Evolutionary conservation across 2,329 filamentous ascomycete species (phyloP).

Genomic region (Fusarium kyushuense): DNA sequence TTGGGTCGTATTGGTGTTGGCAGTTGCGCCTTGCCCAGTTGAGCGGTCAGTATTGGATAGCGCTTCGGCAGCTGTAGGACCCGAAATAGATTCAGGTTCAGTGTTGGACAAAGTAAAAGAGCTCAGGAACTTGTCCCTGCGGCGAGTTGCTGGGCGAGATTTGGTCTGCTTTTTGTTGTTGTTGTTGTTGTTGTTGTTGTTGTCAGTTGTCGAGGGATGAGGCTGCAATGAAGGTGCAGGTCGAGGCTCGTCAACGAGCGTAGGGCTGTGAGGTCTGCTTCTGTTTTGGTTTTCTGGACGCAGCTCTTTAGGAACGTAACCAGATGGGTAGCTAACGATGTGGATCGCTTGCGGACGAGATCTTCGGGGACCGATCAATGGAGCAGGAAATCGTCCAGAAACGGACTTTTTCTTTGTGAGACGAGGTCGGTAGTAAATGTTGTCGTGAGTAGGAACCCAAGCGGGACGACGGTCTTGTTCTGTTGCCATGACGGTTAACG

Average conservation of each 20-base stretch:
- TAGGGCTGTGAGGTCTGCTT: constrained; percentile 36
- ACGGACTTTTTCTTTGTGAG: constrained; percentile 43
- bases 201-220: constrained; percentile 19
- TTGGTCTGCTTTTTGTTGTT: constrained; percentile 45
- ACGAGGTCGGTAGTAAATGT: constrained; percentile 47
- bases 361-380: constrained; percentile 56
- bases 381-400: constrained; percentile 50
- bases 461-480: constrained; percentile 41
- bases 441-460: constrained; percentile 46
- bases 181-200: constrained; percentile 25
- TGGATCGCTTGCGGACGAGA: constrained; percentile 58
- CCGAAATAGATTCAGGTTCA: constrained; percentile 28
- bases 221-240: constrained; percentile 41
- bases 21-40: constrained; percentile 32
- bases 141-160: constrained; percentile 18
- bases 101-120: constrained; percentile 21
- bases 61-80: constrained; percentile 29
- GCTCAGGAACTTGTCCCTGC: constrained; percentile 36
- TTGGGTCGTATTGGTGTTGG: constrained; percentile 23
- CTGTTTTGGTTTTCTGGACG: constrained; percentile 41
- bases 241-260: constrained; percentile 22
- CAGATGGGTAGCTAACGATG: constrained; percentile 57
- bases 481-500: constrained; percentile 47
- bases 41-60: constrained; percentile 34
- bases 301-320: constrained; percentile 61